phyloP scores from a whole-genome alignment of 345 rosid genomes.

The Erodium maritimum region DNA sequence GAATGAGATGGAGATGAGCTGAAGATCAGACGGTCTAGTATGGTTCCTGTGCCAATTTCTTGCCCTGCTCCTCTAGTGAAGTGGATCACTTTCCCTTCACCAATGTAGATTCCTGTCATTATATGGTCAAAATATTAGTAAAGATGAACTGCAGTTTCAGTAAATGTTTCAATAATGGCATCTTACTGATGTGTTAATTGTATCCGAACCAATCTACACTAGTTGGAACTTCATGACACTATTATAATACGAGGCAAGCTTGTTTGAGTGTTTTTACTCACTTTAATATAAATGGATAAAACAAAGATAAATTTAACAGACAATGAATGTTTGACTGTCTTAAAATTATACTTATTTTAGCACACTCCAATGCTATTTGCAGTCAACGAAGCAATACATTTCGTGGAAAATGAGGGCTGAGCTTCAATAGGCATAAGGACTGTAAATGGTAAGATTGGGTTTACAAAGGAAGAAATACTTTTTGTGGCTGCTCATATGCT shows the following conservation, averaged over 20 bases:
- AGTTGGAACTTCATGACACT: not conserved
- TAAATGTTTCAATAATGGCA: not conserved
- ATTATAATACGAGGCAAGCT: too few relatives aligned
- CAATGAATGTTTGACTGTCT: not conserved
- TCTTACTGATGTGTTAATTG: not conserved
- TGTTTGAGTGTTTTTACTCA: too few relatives aligned
- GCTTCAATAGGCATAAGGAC: not conserved
- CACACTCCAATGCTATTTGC: not conserved
- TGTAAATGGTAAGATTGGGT: not conserved
- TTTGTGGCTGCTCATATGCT: too few relatives aligned
- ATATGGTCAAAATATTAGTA: not conserved
- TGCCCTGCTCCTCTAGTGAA: slow-evolving; percentile 62
- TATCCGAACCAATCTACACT: not conserved
- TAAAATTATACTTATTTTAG: not conserved
- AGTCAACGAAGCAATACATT: not conserved
- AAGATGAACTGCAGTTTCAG: not conserved
- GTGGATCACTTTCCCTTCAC: slow-evolving; percentile 59
- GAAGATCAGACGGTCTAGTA: slow-evolving; percentile 41
- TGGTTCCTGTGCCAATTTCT: slow-evolving; percentile 52
- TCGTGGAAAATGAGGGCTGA: not conserved
- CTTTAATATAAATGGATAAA: too few relatives aligned
- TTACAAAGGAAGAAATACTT: too few relatives aligned
- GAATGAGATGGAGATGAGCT: slow-evolving; percentile 36
- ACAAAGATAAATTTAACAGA: not conserved
- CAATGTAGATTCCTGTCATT: slow-evolving; percentile 45